Evolutionary conservation across 805 yeast genomes (phyloP).

Genomic region (Pichia gijzeniarum): DNA sequence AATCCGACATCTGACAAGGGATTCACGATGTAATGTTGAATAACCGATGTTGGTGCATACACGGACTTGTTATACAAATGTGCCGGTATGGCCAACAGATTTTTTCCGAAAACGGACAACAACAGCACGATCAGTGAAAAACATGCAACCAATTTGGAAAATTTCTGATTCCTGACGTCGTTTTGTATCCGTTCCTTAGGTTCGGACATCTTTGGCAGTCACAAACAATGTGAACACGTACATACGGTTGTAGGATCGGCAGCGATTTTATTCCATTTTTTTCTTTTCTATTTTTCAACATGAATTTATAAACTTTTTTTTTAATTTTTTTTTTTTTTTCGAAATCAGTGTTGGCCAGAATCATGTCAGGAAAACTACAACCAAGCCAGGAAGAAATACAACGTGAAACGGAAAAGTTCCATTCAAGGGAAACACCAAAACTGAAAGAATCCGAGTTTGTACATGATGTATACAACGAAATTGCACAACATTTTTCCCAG

Average conservation of each 20-base stretch:
- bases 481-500: conserved; percentile 87
- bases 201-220: not conserved
- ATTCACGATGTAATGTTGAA: conserved; percentile 24
- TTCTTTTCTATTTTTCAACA: too few relatives aligned
- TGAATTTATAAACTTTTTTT: too few relatives aligned
- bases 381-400: conserved; percentile 27
- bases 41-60: conserved; percentile 14
- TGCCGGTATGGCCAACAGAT: not conserved
- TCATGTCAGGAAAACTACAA: conserved; percentile 27
- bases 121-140: not conserved
- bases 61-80: not conserved
- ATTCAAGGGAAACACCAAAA: conserved; percentile 36
- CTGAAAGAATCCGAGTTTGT: conserved; percentile 71
- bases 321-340: too few relatives aligned
- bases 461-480: conserved; percentile 88
- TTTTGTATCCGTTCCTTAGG: not conserved
- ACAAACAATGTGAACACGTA: too few relatives aligned
- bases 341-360: not conserved
- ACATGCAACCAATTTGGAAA: not conserved
- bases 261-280: too few relatives aligned
- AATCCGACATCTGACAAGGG: conserved; percentile 39
- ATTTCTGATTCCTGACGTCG: not conserved
- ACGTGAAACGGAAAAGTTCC: conserved; percentile 25
- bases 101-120: not conserved
- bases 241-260: too few relatives aligned